phyloP scores from a whole-genome alignment of 495 filamentous ascomycete species.

The Zalerion maritima region DNA sequence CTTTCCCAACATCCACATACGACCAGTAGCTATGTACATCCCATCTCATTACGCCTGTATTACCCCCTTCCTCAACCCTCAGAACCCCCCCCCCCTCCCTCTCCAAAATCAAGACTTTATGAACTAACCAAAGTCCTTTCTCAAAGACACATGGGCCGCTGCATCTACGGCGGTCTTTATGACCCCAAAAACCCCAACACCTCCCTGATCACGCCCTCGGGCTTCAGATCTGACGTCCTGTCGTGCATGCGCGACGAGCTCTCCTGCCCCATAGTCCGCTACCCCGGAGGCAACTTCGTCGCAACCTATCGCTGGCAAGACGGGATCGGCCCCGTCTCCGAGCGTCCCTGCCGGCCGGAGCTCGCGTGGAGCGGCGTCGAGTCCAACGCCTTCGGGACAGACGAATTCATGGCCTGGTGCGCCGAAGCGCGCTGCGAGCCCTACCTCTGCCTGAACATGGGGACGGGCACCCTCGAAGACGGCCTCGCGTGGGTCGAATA shows the following conservation, averaged over 20 bases:
- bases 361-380: constrained; percentile 49
- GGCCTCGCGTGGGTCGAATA: constrained; percentile 51
- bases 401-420: constrained; percentile 56
- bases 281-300: constrained; percentile 51
- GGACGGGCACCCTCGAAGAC: constrained; percentile 49
- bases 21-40: no score
- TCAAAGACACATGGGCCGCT: constrained; percentile 46
- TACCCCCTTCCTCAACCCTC: constrained; percentile 1
- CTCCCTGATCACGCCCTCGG: no score
- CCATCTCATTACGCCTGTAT: neutral
- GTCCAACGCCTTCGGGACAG: constrained; percentile 48
- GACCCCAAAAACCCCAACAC: constrained; percentile 44
- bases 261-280: constrained; percentile 44
- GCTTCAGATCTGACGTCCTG: constrained; percentile 48
- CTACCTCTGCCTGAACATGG: constrained; percentile 48
- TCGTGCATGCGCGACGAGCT: constrained; percentile 42
- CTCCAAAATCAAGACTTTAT: constrained; percentile 1
- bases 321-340: constrained; percentile 44
- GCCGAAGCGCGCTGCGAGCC: constrained; percentile 45
- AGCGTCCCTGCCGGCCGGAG: constrained; percentile 40
- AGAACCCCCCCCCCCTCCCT: neutral
- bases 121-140: constrained; percentile 6
- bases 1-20: no score
- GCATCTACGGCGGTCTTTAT: constrained; percentile 54
- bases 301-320: constrained; percentile 55